Evolutionary conservation across 257 asterid genomes (phyloP).

Genomic region (Henckelia pumila): DNA sequence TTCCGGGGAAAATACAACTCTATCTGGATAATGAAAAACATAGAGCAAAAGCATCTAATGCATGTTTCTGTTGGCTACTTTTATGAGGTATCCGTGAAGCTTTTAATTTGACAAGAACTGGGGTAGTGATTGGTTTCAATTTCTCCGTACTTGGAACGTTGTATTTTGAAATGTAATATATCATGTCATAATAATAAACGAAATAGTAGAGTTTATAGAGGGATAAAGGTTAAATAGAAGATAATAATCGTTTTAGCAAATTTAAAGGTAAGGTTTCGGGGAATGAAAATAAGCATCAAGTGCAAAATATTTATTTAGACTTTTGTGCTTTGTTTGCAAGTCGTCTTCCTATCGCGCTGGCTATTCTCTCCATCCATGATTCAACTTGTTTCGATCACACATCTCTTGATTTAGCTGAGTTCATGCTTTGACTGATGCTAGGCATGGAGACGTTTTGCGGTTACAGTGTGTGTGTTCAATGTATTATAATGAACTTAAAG

Average conservation of each 20-base stretch:
- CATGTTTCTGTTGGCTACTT: slow-evolving; percentile 11
- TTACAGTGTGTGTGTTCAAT: background rate
- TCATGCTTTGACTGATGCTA: background rate
- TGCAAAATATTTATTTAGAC: too few species aligned
- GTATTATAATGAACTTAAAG: background rate
- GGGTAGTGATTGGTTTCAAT: background rate
- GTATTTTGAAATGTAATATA: background rate
- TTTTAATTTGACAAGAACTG: background rate
- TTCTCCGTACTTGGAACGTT: background rate
- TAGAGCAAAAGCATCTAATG: background rate
- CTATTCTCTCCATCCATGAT: too few species aligned
- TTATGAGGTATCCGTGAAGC: background rate
- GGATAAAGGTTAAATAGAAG: background rate
- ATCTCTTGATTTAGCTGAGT: slow-evolving; percentile 27
- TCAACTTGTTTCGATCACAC: slow-evolving; percentile 11
- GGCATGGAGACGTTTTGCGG: background rate
- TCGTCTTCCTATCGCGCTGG: too few species aligned
- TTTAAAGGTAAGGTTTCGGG: background rate
- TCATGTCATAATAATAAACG: background rate
- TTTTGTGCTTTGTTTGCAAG: too few species aligned
- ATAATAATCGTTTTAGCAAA: background rate
- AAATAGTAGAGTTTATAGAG: background rate
- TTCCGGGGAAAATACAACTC: background rate
- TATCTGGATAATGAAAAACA: background rate
- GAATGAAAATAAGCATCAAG: background rate